Evolutionary conservation across 2,329 filamentous ascomycete species (phyloP).

Genomic region (Knufia fluminis): DNA sequence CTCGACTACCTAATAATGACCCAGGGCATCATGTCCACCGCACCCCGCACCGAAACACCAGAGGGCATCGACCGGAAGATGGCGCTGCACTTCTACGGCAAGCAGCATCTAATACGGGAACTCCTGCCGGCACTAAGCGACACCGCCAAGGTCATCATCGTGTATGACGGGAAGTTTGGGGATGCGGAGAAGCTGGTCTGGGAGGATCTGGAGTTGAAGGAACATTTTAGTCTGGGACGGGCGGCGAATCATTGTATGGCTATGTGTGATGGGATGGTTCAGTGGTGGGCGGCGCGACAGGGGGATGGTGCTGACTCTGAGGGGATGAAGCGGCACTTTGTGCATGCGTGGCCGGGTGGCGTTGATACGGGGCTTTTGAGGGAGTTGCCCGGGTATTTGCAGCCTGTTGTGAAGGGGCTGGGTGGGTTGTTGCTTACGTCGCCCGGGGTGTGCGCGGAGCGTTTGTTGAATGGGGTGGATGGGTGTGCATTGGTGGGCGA

Average conservation of each 20-base stretch:
- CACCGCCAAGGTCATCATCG: constrained; percentile 5
- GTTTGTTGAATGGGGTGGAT: constrained; percentile 6
- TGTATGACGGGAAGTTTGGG: neutral
- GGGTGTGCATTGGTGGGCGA: constrained; percentile 1
- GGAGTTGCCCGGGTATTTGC: constrained; percentile 25
- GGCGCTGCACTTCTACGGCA: constrained; percentile 40
- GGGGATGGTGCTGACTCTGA: too few relatives aligned
- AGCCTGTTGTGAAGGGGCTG: neutral
- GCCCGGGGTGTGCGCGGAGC: constrained; percentile 2
- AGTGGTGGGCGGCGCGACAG: constrained; percentile 27
- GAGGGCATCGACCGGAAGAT: constrained; percentile 41
- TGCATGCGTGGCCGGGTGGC: constrained; percentile 34
- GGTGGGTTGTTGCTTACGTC: neutral
- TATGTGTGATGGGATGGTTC: constrained; percentile 35
- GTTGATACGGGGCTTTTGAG: constrained; percentile 28
- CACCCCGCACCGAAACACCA: constrained; percentile 30
- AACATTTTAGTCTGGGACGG: constrained; percentile 26
- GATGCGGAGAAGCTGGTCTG: constrained; percentile 17
- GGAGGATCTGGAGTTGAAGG: constrained; percentile 35
- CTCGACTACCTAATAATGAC: constrained; percentile 34
- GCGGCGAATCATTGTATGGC: constrained; percentile 31
- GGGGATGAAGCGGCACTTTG: constrained; percentile 23
- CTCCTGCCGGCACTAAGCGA: constrained; percentile 30
- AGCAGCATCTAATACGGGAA: constrained; percentile 36
- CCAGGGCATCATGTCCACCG: constrained; percentile 29